phyloP scores from a whole-genome alignment of 1,284 basidiomycete genomes.

The Puccinia novopanici region DNA sequence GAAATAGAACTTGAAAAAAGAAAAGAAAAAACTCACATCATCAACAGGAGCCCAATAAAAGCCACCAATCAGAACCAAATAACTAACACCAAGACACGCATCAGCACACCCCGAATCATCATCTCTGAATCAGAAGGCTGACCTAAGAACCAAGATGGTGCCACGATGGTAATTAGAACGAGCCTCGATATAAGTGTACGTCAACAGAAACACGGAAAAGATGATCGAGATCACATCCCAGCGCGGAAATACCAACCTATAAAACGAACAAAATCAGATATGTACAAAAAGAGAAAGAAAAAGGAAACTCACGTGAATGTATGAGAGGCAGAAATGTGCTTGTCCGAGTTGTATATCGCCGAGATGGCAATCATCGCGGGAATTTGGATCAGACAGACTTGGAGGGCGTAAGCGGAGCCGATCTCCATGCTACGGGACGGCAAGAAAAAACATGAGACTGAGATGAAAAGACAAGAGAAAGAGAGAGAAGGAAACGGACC shows the following conservation, averaged over 20 bases:
- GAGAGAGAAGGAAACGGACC: conserved; percentile 64
- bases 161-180: conserved; percentile 80
- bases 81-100: too few species aligned
- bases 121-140: not conserved
- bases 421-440: conserved; percentile 83
- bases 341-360: conserved; percentile 79
- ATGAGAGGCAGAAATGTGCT: conserved; percentile 67
- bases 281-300: conserved; percentile 50
- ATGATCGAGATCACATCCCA: conserved; percentile 98
- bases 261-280: not conserved
- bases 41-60: conserved; percentile 48
- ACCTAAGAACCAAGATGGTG: conserved; percentile 47
- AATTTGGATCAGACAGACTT: conserved; percentile 96
- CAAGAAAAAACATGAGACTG: not conserved
- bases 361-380: conserved; percentile 99
- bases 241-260: conserved; percentile 91
- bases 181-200: conserved; percentile 98
- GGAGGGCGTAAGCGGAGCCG: conserved; percentile 95
- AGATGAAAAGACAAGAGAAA: not conserved
- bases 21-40: not conserved
- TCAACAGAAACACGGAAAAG: conserved; percentile 77
- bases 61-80: conserved; percentile 49
- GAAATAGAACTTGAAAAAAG: too few species aligned
- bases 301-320: conserved; percentile 75
- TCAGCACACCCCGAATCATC: not conserved